phyloP scores from a whole-genome alignment of 2,329 filamentous ascomycete genomes.

The Onygenales sp. region DNA sequence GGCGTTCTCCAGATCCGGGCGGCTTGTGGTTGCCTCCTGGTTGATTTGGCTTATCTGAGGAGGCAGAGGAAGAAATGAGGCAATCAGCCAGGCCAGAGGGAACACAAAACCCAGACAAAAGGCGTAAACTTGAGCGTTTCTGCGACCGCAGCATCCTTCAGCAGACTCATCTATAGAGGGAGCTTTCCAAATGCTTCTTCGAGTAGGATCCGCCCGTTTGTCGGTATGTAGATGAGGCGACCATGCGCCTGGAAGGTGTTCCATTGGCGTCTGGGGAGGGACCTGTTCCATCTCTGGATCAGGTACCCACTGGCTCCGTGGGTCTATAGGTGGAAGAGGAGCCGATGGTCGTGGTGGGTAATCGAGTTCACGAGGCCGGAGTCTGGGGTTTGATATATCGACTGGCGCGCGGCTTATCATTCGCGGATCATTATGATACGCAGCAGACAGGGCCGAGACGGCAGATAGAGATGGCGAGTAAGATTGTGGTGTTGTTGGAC shows the following conservation, averaged over 20 bases:
- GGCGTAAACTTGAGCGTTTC: slow-evolving; percentile 64
- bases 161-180: slow-evolving; percentile 60
- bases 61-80: slow-evolving; percentile 63
- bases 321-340: slow-evolving; percentile 26
- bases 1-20: slow-evolving; percentile 31
- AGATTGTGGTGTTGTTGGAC: slow-evolving; percentile 29
- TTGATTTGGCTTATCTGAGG: slow-evolving; percentile 45
- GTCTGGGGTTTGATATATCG: slow-evolving; percentile 21
- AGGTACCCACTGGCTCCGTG: slow-evolving; percentile 34
- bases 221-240: slow-evolving; percentile 63
- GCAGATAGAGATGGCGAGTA: slow-evolving; percentile 33
- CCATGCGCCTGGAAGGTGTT: slow-evolving; percentile 53
- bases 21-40: slow-evolving; percentile 34
- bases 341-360: slow-evolving; percentile 6
- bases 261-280: slow-evolving; percentile 19
- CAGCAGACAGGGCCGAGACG: slow-evolving; percentile 16
- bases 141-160: slow-evolving; percentile 51
- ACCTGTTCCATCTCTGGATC: slow-evolving; percentile 16
- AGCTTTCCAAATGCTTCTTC: slow-evolving; percentile 58
- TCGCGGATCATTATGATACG: slow-evolving; percentile 19
- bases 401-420: slow-evolving; percentile 22
- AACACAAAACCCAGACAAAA: slow-evolving; percentile 72
- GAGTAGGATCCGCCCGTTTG: slow-evolving; percentile 45
- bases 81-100: slow-evolving; percentile 74
- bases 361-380: slow-evolving; percentile 7